Base-by-base conservation (phyloP, 352 stramenopile species). In the Thalassiosira mediterranea region DNA sequence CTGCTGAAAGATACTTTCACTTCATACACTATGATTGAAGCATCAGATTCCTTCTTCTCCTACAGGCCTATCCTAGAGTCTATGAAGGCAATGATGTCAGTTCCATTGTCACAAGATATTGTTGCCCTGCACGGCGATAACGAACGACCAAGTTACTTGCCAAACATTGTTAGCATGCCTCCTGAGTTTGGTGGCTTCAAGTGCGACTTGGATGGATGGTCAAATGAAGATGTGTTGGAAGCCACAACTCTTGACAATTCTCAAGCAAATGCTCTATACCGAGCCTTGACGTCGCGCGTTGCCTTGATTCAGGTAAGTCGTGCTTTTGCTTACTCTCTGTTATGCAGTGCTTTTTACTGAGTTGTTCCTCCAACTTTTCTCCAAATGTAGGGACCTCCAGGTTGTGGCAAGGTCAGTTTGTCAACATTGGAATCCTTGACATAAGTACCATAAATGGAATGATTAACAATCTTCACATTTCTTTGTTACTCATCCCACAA, bases 261-360 rank as follows among this genome's bases (percentile, higher is more conserved):
- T 58, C 87, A 93, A 17, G 76, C 89, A n/a, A 46, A 28, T 23
- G 79, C 79, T 48, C 13, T 87, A 19, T 11, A 62, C 11, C 57
- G 76, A 71, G 88, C 88, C 4, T 76, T 96, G 34, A 91, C 86
- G 17, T 92, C 86, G 32, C 72, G 86, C 49, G 89, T 95, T 17
- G 86, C 87, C 28, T 86, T 94, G 11, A 94, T 95, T 48, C 92
- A 96, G n/a, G n/a, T n/a, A n/a, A n/a, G n/a, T n/a, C n/a, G n/a
- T n/a, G n/a, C n/a, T n/a, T n/a, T n/a, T n/a, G n/a, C n/a, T n/a
- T n/a, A n/a, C n/a, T n/a, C n/a, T n/a, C n/a, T n/a, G n/a, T n/a
- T n/a, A n/a, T n/a, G n/a, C n/a, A 46, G 19, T 23, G 79, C 79
- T 48, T 13, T 87, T 19, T 11, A 62, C 11, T 53, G 76, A 71